Conservation (phyloP, 2,329 filamentous ascomycete species). For the Chlorencoelia australis region DNA sequence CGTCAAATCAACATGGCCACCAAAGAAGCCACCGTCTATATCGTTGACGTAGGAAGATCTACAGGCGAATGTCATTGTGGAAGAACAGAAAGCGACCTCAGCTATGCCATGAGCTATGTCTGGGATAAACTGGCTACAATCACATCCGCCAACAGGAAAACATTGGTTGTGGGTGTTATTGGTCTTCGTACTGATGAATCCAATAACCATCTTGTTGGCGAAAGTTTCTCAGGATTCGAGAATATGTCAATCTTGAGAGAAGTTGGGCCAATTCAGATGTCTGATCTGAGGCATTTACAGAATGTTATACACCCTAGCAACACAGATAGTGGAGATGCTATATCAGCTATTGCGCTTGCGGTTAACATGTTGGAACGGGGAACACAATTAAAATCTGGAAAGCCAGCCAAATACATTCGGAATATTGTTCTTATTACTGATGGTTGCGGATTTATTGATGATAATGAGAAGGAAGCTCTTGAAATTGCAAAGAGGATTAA, state of each 20-base stretch:
- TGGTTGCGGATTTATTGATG: slow-evolving; percentile 62
- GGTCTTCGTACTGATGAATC: slow-evolving; percentile 75
- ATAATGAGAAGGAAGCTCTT: slow-evolving; percentile 56
- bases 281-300: slow-evolving; percentile 56
- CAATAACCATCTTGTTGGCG: slow-evolving; percentile 46
- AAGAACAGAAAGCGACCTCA: slow-evolving; percentile 68
- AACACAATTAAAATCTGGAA: slow-evolving; percentile 51
- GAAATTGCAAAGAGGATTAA: slow-evolving; percentile 63
- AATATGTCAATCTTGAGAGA: slow-evolving; percentile 75
- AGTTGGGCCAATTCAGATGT: slow-evolving; percentile 50
- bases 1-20: slow-evolving; percentile 66
- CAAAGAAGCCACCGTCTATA: slow-evolving; percentile 88
- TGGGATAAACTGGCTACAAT: slow-evolving; percentile 86
- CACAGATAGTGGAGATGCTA: slow-evolving; percentile 65
- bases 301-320: slow-evolving; percentile 54
- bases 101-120: slow-evolving; percentile 83
- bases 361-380: slow-evolving; percentile 74
- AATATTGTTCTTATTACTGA: slow-evolving; percentile 82
- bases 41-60: slow-evolving; percentile 79
- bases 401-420: slow-evolving; percentile 60
- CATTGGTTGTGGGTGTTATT: slow-evolving; percentile 65
- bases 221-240: slow-evolving; percentile 58
- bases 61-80: slow-evolving; percentile 67
- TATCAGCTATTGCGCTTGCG: slow-evolving; percentile 80
- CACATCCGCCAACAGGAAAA: slow-evolving; percentile 59